phyloP scores from a whole-genome alignment of 1,284 basidiomycete genomes.

The Bjerkandera adusta region DNA sequence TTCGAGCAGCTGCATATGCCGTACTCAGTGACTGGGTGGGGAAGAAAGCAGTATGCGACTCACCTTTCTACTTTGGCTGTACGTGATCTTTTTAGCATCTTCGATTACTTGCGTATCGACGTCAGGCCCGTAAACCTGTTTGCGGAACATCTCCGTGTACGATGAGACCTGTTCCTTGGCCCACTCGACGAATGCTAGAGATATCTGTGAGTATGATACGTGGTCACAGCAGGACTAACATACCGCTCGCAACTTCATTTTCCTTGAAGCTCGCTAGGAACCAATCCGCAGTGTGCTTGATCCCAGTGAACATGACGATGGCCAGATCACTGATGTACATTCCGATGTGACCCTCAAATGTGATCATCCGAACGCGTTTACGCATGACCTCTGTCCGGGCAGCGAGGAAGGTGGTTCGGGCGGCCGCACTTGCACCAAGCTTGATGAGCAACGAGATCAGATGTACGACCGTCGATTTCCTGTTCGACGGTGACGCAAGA shows the following conservation, averaged over 20 bases:
- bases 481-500: slow-evolving; percentile 72
- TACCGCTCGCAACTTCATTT: slow-evolving; percentile 89
- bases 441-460: slow-evolving; percentile 75
- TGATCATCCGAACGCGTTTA: slow-evolving; percentile 78
- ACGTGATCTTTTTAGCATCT: slow-evolving; percentile 75
- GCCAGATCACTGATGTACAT: slow-evolving; percentile 81
- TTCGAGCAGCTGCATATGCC: slow-evolving; percentile 68
- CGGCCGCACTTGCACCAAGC: slow-evolving; percentile 76
- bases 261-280: slow-evolving; percentile 95
- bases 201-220: slow-evolving; percentile 8
- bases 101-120: slow-evolving; percentile 67
- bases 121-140: slow-evolving; percentile 88
- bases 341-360: slow-evolving; percentile 88
- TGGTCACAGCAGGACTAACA: slow-evolving; percentile 16
- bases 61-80: slow-evolving; percentile 80
- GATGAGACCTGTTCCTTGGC: slow-evolving; percentile 83
- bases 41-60: slow-evolving; percentile 18
- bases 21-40: neutral
- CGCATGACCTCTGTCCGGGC: slow-evolving; percentile 79
- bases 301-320: slow-evolving; percentile 82
- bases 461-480: slow-evolving; percentile 73
- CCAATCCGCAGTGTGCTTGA: slow-evolving; percentile 98
- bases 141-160: slow-evolving; percentile 85
- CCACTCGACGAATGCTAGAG: slow-evolving; percentile 90
- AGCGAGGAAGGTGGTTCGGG: slow-evolving; percentile 80